Percentiles rank a stretch among this genome's conserved stretches.
These are phyloP conservation scores for Cryphonectria nitschkei DNA, from an alignment of 2,329 filamentous ascomycete genomes.

Conservation along the genomic window DNA sequence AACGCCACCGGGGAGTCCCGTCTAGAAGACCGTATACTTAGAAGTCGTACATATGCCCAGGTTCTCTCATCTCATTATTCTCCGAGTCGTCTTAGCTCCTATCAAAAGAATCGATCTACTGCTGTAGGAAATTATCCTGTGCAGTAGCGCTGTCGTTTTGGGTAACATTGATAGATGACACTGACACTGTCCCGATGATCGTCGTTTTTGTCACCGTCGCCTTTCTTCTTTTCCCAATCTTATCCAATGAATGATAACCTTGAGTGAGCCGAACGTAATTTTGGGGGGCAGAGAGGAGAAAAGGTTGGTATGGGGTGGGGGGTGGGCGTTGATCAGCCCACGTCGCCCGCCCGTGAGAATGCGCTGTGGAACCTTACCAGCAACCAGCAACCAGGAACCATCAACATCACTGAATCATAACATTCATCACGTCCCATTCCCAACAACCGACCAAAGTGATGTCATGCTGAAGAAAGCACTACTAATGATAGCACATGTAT, in stretches of 20 bases:
- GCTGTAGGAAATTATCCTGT: slow-evolving; percentile 13
- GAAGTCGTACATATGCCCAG: not conserved
- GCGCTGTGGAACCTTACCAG: slow-evolving; percentile 21
- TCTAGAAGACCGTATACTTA: not conserved
- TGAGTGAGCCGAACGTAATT: not conserved
- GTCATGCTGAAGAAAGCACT: not conserved
- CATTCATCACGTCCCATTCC: not conserved
- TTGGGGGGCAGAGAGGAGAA: not conserved
- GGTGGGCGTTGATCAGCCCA: slow-evolving; percentile 8
- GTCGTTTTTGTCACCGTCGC: not conserved
- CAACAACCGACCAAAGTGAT: not conserved
- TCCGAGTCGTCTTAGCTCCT: slow-evolving; percentile 5
- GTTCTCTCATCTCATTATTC: slow-evolving; percentile 15
- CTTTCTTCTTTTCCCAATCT: not conserved
- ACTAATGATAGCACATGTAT: too few relatives aligned
- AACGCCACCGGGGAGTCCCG: not conserved
- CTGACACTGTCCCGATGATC: not conserved
- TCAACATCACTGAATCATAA: slow-evolving; percentile 4
- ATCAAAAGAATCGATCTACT: slow-evolving; percentile 19
- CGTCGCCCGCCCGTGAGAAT: slow-evolving; percentile 15
- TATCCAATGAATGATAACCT: not conserved
- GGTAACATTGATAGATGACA: slow-evolving; percentile 1
- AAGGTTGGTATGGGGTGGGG: not conserved
- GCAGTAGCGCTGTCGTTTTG: slow-evolving; percentile 20
- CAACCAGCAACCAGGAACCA: slow-evolving; percentile 15